phyloP scores from a whole-genome alignment of 257 asterid species.

The Penstemon davidsonii region DNA sequence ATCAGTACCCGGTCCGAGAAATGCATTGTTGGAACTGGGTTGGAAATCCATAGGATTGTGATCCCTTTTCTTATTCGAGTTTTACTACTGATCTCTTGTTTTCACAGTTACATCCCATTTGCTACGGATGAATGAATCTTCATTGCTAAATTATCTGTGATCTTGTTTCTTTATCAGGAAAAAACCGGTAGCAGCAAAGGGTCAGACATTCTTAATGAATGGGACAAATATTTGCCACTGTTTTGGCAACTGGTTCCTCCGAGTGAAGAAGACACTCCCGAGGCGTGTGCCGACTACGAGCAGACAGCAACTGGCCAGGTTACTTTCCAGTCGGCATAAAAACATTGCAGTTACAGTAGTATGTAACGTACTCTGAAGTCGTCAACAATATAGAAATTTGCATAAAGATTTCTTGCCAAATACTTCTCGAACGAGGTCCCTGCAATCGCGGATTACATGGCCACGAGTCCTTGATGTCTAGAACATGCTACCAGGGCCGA shows the following conservation, averaged over 20 bases:
- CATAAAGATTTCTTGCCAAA: no score
- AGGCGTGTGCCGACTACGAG: constrained; percentile 72
- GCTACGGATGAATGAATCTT: no score
- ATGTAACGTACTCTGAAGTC: background rate
- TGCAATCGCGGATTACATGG: no score
- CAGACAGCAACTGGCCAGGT: constrained; percentile 64
- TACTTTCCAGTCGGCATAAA: constrained; percentile 65
- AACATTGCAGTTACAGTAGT: background rate
- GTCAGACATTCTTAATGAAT: constrained; percentile 60
- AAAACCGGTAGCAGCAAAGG: constrained; percentile 93
- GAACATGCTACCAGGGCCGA: no score
- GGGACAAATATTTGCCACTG: constrained; percentile 86
- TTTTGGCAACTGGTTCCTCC: constrained; percentile 99
- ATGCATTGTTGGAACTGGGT: no score
- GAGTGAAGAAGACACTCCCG: constrained; percentile 98
- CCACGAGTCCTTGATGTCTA: no score
- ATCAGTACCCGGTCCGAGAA: no score
- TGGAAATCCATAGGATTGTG: background rate
- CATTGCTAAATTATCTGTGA: no score
- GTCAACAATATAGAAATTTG: background rate
- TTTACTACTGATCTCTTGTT: no score
- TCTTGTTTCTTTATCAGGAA: constrained; percentile 44
- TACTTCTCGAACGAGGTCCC: no score
- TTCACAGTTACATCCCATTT: no score
- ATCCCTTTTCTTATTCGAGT: no score